Conservation (phyloP, 2,329 filamentous ascomycete genomes). For the Pseudogymnoascus sp. region DNA sequence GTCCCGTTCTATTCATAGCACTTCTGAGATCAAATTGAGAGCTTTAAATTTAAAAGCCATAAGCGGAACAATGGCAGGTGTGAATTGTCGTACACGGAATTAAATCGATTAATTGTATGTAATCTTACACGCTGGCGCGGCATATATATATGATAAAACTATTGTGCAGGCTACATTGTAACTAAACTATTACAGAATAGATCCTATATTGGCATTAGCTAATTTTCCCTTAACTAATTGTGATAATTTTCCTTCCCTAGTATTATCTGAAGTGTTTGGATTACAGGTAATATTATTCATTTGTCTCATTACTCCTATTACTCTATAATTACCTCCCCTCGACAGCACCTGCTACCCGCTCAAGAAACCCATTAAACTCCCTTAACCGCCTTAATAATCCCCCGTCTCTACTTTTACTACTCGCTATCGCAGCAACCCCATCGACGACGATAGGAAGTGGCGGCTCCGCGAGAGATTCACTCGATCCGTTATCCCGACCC, state of each 20-base stretch:
- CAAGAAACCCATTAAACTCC: constrained; percentile 56
- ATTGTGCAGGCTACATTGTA: background rate
- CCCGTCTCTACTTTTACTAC: constrained; percentile 39
- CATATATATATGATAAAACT: background rate
- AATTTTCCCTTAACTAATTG: too few species aligned
- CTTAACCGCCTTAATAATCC: constrained; percentile 47
- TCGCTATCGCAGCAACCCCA: constrained; percentile 45
- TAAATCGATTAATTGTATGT: background rate
- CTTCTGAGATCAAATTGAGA: constrained; percentile 18
- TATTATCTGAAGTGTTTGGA: too few species aligned
- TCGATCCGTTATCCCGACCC: background rate
- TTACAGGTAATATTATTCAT: too few species aligned
- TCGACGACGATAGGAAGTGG: constrained; percentile 16
- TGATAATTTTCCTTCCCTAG: too few species aligned
- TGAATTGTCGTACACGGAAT: background rate
- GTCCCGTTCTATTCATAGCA: background rate
- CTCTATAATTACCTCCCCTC: constrained; percentile 29
- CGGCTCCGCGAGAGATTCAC: background rate
- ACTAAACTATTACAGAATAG: too few species aligned
- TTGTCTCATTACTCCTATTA: background rate
- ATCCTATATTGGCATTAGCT: too few species aligned
- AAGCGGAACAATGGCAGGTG: background rate
- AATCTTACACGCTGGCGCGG: background rate
- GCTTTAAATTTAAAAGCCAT: constrained; percentile 11
- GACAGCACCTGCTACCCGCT: constrained; percentile 48